Evolutionary conservation across 352 stramenopile species (phyloP), one percentile per base, ranked within the genome.

Genomic region (Pythium utonaiense): DNA sequence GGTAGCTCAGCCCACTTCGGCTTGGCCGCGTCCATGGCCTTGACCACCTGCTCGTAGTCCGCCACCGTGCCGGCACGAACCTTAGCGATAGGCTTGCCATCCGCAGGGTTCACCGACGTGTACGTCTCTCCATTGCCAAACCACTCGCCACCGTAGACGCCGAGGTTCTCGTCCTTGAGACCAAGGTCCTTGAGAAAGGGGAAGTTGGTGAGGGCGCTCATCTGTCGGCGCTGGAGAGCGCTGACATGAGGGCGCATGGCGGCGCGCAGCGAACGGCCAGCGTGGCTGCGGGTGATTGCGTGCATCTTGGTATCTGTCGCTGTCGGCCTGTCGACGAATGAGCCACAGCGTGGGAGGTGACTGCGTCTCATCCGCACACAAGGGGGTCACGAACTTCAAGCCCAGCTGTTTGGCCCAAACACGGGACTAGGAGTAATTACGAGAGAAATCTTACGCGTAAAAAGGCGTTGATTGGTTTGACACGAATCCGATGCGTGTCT

Each of bases 141-240:
- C 89, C 89, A 97, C 66, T 89, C 63, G 58, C 88, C 88, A 60
- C 88, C 77, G 73, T 91, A 96, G 36, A 95, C 86, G 45, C 88
- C 88, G 56, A 76, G 69, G 71, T 96, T 96, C 51, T 93, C 81
- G 53, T 91, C 81, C 60, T 80, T 69, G 24, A 96, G 75, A 6
- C 86, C 88, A 30, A 96, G 71, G 51, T 95, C 83, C 33, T 75
- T 70, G 49, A 95, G 75, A 64, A 94, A 93, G 27, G 86, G 83
- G 57, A 84, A 92, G 67, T 81, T 72, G 41, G 65, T 44, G 60
- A 76, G 47, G 19, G 71, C 77, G 60, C 73, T 84, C 65, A 79
- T 70, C 34, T 70, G 60, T 62, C 72, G 73, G 24, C 61, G 63
- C 33, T 59, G 27, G 6, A 58, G 34, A 14, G 70, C 71, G 65